A percentile compares a stretch with the other conserved stretches of the same genome.
Conservation (phyloP, 768 basidiomycete species). For the Clitopilus passeckerianus region DNA sequence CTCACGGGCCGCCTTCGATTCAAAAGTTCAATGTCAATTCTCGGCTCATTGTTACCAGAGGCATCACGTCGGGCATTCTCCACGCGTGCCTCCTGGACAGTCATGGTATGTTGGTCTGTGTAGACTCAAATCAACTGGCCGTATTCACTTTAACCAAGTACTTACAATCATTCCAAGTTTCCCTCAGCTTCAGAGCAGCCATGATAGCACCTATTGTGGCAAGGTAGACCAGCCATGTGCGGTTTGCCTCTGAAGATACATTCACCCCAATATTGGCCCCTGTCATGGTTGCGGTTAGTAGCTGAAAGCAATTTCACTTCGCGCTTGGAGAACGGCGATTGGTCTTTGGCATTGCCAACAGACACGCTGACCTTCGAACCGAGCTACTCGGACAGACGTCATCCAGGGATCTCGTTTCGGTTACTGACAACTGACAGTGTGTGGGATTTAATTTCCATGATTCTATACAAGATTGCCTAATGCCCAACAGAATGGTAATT, state of each 20-base stretch:
- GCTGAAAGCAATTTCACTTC: not conserved
- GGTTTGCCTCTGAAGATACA: conserved; percentile 6
- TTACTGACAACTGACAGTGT: no score
- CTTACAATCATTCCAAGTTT: conserved; percentile 42
- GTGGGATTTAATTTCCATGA: no score
- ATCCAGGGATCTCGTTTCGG: no score
- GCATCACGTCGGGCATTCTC: conserved; percentile 12
- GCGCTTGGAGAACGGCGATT: no score
- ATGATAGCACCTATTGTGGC: conserved; percentile 39
- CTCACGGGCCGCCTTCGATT: conserved; percentile 21
- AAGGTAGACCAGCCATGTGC: conserved; percentile 27
- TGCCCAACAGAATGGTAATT: no score
- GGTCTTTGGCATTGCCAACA: no score
- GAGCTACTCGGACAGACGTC: no score
- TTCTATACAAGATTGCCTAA: no score
- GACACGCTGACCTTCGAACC: no score
- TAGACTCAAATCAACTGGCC: not conserved
- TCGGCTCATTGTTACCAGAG: conserved; percentile 21
- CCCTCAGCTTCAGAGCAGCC: conserved; percentile 43
- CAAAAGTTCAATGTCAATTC: conserved; percentile 24
- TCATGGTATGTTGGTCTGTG: conserved; percentile 36
- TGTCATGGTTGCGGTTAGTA: not conserved
- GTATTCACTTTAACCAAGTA: conserved; percentile 1
- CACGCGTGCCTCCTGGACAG: conserved; percentile 34
- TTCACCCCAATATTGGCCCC: not conserved